phyloP scores from a whole-genome alignment of 345 rosid genomes.

The Acer campestre region DNA sequence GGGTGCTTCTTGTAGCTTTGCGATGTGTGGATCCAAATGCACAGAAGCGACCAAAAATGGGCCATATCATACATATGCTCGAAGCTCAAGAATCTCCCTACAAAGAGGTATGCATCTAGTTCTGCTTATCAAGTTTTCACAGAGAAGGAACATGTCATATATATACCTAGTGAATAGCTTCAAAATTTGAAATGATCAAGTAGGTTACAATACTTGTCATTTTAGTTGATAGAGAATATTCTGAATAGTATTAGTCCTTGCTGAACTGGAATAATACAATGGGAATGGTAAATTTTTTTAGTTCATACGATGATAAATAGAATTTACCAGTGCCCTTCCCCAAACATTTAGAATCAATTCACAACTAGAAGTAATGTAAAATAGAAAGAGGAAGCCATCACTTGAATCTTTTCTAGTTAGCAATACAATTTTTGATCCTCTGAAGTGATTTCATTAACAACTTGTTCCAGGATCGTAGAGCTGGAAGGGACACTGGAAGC shows the following conservation, averaged over 20 bases:
- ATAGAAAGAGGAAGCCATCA: neutral
- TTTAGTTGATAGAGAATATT: neutral
- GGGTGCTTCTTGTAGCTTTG: constrained; percentile 82
- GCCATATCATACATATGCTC: constrained; percentile 88
- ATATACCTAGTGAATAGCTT: neutral
- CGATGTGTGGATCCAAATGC: constrained; percentile 90
- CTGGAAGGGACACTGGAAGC: constrained; percentile 35
- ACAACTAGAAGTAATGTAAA: neutral
- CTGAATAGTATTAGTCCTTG: neutral
- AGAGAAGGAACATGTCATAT: neutral
- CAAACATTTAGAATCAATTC: neutral
- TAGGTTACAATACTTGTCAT: neutral
- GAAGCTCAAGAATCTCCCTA: constrained; percentile 79
- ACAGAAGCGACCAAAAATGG: constrained; percentile 77
- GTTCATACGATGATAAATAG: neutral
- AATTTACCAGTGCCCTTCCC: neutral
- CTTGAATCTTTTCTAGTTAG: neutral
- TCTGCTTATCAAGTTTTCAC: neutral
- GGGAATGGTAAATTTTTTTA: too few species aligned
- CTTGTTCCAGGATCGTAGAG: constrained; percentile 45
- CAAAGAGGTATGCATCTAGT: constrained; percentile 53
- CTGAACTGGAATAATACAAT: neutral
- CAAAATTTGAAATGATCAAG: neutral
- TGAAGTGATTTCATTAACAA: constrained; percentile 12
- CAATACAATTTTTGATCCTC: neutral